phyloP scores from a whole-genome alignment of 208 protist genomes.

The Crithidia bombi region DNA sequence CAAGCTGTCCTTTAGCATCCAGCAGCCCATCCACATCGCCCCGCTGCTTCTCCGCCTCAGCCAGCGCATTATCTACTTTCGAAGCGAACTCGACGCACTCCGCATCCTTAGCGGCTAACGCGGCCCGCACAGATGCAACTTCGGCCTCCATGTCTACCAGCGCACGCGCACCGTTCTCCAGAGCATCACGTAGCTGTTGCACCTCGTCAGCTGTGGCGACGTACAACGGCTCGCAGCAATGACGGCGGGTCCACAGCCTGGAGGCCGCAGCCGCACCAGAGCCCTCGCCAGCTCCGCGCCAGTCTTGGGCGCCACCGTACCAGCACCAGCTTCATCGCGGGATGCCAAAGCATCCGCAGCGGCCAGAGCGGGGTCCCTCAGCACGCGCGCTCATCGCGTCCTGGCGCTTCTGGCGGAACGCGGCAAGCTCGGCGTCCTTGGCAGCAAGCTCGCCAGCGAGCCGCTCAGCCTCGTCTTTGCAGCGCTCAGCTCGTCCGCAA shows the following conservation, averaged over 20 bases:
- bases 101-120: not conserved
- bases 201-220: constrained; percentile 24
- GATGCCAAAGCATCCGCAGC: constrained; percentile 6
- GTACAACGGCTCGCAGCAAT: constrained; percentile 32
- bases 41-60: constrained; percentile 7
- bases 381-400: constrained; percentile 9
- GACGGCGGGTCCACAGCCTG: constrained; percentile 19
- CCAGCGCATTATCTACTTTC: not conserved
- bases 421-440: constrained; percentile 17
- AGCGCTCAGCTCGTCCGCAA: not conserved
- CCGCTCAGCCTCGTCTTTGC: constrained; percentile 5
- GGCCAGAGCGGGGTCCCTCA: constrained; percentile 12
- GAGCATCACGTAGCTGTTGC: constrained; percentile 8
- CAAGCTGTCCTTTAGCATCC: constrained; percentile 2
- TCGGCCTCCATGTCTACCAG: not conserved
- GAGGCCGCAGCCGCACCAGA: constrained; percentile 12
- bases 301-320: too few relatives aligned
- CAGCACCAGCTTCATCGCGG: not conserved
- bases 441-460: constrained; percentile 19
- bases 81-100: not conserved
- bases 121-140: not conserved
- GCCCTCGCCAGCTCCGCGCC: not conserved
- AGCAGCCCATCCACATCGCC: not conserved
- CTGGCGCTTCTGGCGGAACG: constrained; percentile 17
- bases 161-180: not conserved